Base-by-base conservation (phyloP, 208 protist genomes). In the Leishmania martiniquensis region DNA sequence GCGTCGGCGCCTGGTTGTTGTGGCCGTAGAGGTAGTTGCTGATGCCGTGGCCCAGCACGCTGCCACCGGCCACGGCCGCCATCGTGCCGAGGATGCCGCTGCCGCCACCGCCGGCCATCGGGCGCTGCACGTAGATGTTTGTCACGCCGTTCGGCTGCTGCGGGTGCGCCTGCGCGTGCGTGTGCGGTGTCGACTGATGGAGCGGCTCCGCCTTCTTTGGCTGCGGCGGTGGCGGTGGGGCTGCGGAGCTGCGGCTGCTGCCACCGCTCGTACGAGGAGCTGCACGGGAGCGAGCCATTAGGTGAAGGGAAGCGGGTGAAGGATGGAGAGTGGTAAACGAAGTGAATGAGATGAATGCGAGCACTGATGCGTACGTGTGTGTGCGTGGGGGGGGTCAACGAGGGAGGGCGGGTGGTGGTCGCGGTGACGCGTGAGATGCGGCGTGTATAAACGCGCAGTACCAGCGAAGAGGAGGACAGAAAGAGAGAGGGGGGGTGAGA, bases 11-110 rank as follows among this genome's bases (percentile, higher is more conserved):
- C 80, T 93, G 87, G 73, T 87, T 89, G 75, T 79, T 83, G 55
- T 84, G 37, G 72, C 87, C 84, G 71, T 94, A 96, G 67, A 96
- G 88, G 88, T 95, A 95, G 86, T 95, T 92, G 79, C 89, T 94
- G 87, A 96, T 89, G 82, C 93, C 93, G 88, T 96, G 93, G 34
- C 93, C 93, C 70, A 96, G 62, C 49, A 96, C 91, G 70, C 89
- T 94, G 60, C 93, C 93, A 45, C 88, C 93, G 29, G 93, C 93
- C 10, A 96, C 93, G 32, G 89, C 91, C 37, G 91, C 91, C 88
- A 96, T 91, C 45, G 90, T 96, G 76, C 93, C 93, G 57, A 95
- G 82, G 63, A 96, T 92, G 70, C 93, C 93, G 37, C 74, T 81
- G 51, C 92, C 89, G 7, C 87, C 85, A 66, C 89, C 91, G 32